Conservation (phyloP, 805 yeast species). For the Yarrowia sp. region DNA sequence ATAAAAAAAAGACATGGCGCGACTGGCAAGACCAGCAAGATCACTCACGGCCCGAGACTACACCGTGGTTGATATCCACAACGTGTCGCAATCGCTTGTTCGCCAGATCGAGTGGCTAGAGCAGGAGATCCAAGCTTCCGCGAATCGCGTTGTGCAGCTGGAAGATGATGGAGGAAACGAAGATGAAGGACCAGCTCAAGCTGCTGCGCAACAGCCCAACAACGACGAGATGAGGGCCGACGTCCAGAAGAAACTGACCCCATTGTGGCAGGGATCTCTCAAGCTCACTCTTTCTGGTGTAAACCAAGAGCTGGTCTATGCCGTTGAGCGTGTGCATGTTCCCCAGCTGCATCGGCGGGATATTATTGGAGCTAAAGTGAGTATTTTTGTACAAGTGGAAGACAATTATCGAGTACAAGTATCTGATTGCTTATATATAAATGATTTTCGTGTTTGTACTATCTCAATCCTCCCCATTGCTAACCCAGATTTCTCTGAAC, state of each 20-base stretch:
- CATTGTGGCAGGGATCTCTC: neutral
- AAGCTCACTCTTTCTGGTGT: neutral
- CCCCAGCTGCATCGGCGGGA: neutral
- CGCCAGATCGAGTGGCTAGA: conserved; percentile 33
- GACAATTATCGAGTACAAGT: neutral
- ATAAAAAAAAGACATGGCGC: neutral
- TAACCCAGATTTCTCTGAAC: conserved; percentile 4
- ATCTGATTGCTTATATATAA: neutral
- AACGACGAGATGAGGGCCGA: neutral
- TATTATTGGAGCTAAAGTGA: conserved; percentile 6
- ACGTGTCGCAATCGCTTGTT: conserved; percentile 35
- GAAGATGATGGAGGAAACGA: conserved; percentile 2
- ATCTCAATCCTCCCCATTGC: neutral
- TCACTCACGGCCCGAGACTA: neutral
- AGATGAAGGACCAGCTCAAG: neutral
- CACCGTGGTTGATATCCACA: conserved; percentile 29
- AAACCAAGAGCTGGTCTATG: neutral
- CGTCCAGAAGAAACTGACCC: conserved; percentile 1
- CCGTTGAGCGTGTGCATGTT: neutral
- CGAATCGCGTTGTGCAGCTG: conserved; percentile 12
- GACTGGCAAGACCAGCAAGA: neutral
- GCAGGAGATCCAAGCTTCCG: conserved; percentile 15
- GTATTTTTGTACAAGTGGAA: neutral
- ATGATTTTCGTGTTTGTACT: neutral
- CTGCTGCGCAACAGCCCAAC: neutral